phyloP scores from a whole-genome alignment of 345 rosid genomes.

The Mercurialis annua region DNA sequence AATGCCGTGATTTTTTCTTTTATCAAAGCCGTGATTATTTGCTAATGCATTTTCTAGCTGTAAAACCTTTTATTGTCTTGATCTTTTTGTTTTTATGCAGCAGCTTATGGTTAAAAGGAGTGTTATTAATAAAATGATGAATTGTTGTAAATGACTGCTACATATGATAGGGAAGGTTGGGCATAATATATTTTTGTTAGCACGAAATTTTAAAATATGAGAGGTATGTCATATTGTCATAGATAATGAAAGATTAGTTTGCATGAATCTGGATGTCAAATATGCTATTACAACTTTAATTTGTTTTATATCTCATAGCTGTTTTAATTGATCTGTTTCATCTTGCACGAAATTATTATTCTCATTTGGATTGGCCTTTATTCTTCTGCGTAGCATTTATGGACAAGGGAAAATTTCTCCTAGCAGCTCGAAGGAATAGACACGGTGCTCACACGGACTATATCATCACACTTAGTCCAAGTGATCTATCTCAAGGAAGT shows the following conservation, averaged over 20 bases:
- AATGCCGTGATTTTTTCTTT: not conserved
- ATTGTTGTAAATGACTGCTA: not conserved
- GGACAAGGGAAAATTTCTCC: conserved; percentile 87
- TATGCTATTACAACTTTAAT: not conserved
- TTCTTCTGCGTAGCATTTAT: conserved; percentile 49
- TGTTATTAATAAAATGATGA: not conserved
- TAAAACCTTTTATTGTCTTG: not conserved
- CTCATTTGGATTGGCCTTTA: not conserved
- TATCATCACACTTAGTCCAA: conserved; percentile 80
- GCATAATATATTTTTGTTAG: not conserved
- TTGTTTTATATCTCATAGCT: not conserved
- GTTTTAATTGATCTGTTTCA: not conserved
- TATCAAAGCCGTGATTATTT: not conserved
- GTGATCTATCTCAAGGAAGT: conserved; percentile 90
- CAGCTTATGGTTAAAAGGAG: not conserved
- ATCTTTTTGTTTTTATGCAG: not conserved
- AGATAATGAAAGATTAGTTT: not conserved
- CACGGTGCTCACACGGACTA: conserved; percentile 78
- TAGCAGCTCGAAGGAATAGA: conserved; percentile 83
- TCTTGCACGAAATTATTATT: not conserved
- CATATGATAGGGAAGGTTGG: not conserved
- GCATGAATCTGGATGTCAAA: not conserved
- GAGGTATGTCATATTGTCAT: not conserved
- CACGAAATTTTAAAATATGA: not conserved
- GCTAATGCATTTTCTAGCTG: not conserved